Conservation (phyloP, 768 basidiomycete species). For the Lentinula aciculospora region DNA sequence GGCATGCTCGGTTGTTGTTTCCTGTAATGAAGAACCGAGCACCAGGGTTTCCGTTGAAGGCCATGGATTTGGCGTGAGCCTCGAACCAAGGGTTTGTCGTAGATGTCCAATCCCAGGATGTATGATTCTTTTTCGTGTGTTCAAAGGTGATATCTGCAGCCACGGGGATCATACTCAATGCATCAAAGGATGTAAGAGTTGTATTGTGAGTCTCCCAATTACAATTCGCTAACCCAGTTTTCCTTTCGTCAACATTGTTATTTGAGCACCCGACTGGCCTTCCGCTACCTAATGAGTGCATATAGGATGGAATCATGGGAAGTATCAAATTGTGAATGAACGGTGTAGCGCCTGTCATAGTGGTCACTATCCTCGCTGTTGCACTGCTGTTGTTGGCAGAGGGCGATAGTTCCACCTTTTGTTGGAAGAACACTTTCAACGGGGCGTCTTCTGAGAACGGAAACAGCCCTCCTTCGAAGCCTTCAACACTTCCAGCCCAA, state of each 20-base stretch:
- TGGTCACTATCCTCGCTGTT: conserved; percentile 27
- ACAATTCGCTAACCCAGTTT: conserved; percentile 40
- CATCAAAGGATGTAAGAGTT: conserved; percentile 15
- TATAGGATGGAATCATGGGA: conserved; percentile 43
- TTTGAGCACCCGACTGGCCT: not conserved
- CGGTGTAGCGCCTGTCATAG: conserved; percentile 36
- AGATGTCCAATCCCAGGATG: not conserved
- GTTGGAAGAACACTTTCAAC: conserved; percentile 69
- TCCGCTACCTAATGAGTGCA: conserved; percentile 10
- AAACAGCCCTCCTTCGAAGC: conserved; percentile 26
- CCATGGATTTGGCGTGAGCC: not conserved
- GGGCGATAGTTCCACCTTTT: conserved; percentile 41
- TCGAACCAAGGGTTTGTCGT: not conserved
- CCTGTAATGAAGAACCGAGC: conserved; percentile 50
- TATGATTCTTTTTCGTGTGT: not conserved
- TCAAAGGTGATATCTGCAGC: not conserved
- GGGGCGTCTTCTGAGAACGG: conserved; percentile 62
- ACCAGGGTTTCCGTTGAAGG: conserved; percentile 16
- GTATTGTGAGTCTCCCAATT: conserved; percentile 30
- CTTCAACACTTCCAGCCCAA: not conserved
- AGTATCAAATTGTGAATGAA: conserved; percentile 40
- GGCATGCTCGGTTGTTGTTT: conserved; percentile 58
- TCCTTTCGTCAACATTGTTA: conserved; percentile 5
- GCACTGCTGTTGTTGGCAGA: conserved; percentile 6
- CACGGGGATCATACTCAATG: not conserved